phyloP scores from a whole-genome alignment of 2,329 filamentous ascomycete species.

The Cladophialophora psammophila region DNA sequence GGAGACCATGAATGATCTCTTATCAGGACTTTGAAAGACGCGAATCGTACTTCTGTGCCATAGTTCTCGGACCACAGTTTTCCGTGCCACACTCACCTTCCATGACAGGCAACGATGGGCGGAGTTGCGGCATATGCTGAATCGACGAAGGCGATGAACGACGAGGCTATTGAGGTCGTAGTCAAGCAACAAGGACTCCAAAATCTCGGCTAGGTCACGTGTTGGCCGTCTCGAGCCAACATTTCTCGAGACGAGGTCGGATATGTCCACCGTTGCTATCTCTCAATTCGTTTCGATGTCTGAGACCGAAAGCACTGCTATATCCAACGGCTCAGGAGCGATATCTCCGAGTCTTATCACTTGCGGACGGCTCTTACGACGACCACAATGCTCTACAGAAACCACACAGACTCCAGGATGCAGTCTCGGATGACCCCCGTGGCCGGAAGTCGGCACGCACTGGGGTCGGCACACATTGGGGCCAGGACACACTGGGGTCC shows the following conservation, averaged over 20 bases:
- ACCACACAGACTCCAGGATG: background rate
- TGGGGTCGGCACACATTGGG: no score
- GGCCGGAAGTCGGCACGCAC: slow-evolving; percentile 1
- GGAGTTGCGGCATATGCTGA: background rate
- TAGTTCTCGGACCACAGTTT: background rate
- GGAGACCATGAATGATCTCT: background rate
- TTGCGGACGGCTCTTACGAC: background rate
- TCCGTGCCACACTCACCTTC: background rate
- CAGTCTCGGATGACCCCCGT: background rate
- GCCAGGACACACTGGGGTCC: no score
- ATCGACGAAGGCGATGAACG: background rate
- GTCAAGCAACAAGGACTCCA: background rate
- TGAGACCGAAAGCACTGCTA: no score
- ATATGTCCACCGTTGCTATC: background rate
- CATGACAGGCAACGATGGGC: background rate
- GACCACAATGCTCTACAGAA: background rate
- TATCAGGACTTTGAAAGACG: background rate
- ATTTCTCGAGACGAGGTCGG: slow-evolving; percentile 9
- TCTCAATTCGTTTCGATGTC: background rate
- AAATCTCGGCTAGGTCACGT: background rate
- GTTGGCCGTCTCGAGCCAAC: background rate
- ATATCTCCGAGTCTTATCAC: background rate
- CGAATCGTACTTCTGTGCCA: background rate
- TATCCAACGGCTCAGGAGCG: slow-evolving; percentile 1
- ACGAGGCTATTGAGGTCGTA: background rate